Base-by-base conservation (phyloP, 306 rosid genomes). In the Rosa multiflora region DNA sequence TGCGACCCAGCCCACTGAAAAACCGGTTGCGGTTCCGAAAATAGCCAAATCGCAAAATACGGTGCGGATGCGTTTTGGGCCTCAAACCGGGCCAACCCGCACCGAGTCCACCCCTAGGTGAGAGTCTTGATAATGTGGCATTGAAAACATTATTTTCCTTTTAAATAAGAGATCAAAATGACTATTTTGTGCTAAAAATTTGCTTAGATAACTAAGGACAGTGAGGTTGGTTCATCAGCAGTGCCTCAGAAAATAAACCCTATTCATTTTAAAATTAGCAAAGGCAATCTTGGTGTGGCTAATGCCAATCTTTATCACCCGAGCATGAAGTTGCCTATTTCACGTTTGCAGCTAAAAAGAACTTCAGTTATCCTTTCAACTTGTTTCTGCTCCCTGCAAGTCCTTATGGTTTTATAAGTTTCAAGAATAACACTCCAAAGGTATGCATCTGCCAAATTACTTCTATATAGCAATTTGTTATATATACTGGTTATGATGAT, bases 281-380 rank as follows among this genome's bases (percentile, higher is more conserved):
- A 91, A 90, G 98, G 98, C 72, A 93, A 93, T 86, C 90, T 93
- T 72, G 98, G 97, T n/a, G 87, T 90, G 66, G 98, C 95, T 83
- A 90, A 87, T 79, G 93, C 88, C 72, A 83, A 84, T 70, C 84
- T 91, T 20, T 86, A 92, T 79, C 98, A 91, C 70, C 82, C 87
- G 55, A 88, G 98, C 85, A 88, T 74, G 86, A 93, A 93, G 89
- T 88, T 93, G 76, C 98, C 98, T 13, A 88, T 93, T 72, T 93
- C 98, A 20, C 97, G 97, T 52, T 87, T 89, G 92, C 56, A 51
- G 56, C n/a, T 51, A 15, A 51, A 51, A 51, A 51, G 20, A 10
- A 51, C 17, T 51, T 4, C 20, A 51, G 56, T 51, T 51, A 14
- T 13, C 17, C 14, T 47, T 11, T 47, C 14, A 47, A 47, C 51